Evolutionary conservation across 306 rosid genomes (phyloP), one percentile per base, ranked within the genome.

Genomic region (Gastrolobium bilobum): DNA sequence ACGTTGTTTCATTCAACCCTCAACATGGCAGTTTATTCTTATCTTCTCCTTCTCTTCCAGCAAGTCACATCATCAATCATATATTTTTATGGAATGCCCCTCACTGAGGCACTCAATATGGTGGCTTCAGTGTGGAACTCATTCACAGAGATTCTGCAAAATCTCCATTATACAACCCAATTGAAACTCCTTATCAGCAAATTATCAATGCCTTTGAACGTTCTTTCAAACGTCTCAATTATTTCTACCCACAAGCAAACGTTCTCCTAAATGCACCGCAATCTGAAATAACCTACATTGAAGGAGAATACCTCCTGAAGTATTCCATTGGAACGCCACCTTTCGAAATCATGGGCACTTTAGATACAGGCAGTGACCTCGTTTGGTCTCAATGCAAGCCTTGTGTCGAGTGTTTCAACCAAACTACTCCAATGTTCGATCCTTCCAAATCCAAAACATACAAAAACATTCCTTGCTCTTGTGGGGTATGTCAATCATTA

Each of bases 341-440:
- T 1, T 10, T 81, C 40, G 11, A 46, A 1, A 43, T 85, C 70
- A 10, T 73, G 0, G 90, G 77, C 57, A 30, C 81, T 1, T 88
- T 80, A 1, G 93, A 89, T 43, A 87, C 91, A 0, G 91, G 88
- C 1, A 89, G 93, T 44, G 89, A 87, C 62, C 58, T 89, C 1
- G 64, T 82, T 6, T 89, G 93, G 93, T 73, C 77, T 0, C 93
- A 87, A 5, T 89, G 93, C 86, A 0, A 39, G 26, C 91, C 91
- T 3, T 89, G 93, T 63, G 2, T 0, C 0, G 0, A 1, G 0
- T 89, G 93, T 51, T 89, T 63, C 87, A 4, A 14, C 4, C 93
- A 89, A 51, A 5, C 4, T 0, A 29, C 14, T 7, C 88, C 89
- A 15, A 7, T 85, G 44, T 89, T 89, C 46, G 62, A 84, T 35